Conservation (phyloP, 768 basidiomycete genomes). For the Boletus speciosus region DNA sequence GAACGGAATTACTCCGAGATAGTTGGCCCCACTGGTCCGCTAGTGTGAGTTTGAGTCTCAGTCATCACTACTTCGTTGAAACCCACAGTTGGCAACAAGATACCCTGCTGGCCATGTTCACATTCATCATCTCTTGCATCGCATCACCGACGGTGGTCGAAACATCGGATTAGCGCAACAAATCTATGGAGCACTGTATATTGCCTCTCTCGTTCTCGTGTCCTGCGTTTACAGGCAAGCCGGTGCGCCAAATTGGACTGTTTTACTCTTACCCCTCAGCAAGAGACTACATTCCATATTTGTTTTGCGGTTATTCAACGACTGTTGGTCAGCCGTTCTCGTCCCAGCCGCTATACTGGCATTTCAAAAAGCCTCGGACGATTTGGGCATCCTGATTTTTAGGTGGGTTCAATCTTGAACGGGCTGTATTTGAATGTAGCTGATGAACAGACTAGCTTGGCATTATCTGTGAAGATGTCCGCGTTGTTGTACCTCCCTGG, state of each 20-base stretch:
- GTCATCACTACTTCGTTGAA: neutral
- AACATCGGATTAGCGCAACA: constrained; percentile 68
- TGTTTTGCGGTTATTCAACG: constrained; percentile 89
- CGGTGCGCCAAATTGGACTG: constrained; percentile 65
- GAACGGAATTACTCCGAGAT: constrained; percentile 81
- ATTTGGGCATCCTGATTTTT: constrained; percentile 62
- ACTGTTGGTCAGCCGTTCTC: constrained; percentile 77
- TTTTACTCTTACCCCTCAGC: constrained; percentile 76
- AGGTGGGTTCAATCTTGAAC: constrained; percentile 48
- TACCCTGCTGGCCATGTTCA: constrained; percentile 94
- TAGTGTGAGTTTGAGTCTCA: constrained; percentile 60
- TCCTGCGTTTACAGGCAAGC: constrained; percentile 66
- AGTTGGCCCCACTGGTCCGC: constrained; percentile 85
- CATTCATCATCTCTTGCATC: constrained; percentile 70
- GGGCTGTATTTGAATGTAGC: neutral
- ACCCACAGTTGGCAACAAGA: constrained; percentile 38
- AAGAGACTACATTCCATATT: constrained; percentile 95
- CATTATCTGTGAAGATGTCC: constrained; percentile 95
- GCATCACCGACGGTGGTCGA: constrained; percentile 56
- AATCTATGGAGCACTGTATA: constrained; percentile 73
- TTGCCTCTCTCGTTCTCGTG: constrained; percentile 58
- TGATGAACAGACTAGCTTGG: constrained; percentile 29
- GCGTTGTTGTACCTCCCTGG: constrained; percentile 88
- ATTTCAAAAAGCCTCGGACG: constrained; percentile 57
- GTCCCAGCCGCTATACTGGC: constrained; percentile 66